phyloP scores from a whole-genome alignment of 345 rosid species.

The Camelina hispida region DNA sequence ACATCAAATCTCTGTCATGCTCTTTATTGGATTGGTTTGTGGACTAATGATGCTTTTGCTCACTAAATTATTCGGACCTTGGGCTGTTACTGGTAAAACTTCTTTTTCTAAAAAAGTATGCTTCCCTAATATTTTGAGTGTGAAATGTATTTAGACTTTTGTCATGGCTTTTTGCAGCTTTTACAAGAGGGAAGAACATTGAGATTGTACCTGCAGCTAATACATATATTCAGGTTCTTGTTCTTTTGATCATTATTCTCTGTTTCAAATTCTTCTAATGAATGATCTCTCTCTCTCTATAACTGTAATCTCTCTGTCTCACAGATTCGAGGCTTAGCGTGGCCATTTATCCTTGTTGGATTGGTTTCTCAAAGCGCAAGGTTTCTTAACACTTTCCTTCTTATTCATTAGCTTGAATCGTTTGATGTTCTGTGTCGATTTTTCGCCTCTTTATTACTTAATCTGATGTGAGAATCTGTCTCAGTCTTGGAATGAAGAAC shows the following conservation, averaged over 20 bases:
- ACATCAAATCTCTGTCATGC: constrained; percentile 76
- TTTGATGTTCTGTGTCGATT: not conserved
- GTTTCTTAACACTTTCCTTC: constrained; percentile 43
- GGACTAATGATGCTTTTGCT: constrained; percentile 78
- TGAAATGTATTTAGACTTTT: constrained; percentile 18
- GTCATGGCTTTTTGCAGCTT: constrained; percentile 57
- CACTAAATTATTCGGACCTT: constrained; percentile 71
- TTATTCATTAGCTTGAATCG: not conserved
- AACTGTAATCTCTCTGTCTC: constrained; percentile 32
- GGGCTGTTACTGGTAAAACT: constrained; percentile 74
- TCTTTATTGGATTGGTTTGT: constrained; percentile 75
- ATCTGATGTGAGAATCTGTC: constrained; percentile 44
- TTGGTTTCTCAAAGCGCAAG: constrained; percentile 99
- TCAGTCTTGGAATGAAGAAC: constrained; percentile 97
- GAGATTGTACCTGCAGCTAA: constrained; percentile 83
- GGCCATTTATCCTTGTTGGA: constrained; percentile 94
- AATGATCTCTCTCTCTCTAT: constrained; percentile 20
- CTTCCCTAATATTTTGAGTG: constrained; percentile 4
- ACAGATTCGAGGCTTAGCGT: constrained; percentile 89
- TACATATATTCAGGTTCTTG: constrained; percentile 77
- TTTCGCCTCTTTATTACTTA: not conserved
- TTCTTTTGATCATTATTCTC: constrained; percentile 7
- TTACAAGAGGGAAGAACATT: constrained; percentile 72
- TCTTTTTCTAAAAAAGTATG: not conserved
- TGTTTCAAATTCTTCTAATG: constrained; percentile 16